Conservation (phyloP, 805 yeast genomes). For the Saccharomycopsis malanga region DNA sequence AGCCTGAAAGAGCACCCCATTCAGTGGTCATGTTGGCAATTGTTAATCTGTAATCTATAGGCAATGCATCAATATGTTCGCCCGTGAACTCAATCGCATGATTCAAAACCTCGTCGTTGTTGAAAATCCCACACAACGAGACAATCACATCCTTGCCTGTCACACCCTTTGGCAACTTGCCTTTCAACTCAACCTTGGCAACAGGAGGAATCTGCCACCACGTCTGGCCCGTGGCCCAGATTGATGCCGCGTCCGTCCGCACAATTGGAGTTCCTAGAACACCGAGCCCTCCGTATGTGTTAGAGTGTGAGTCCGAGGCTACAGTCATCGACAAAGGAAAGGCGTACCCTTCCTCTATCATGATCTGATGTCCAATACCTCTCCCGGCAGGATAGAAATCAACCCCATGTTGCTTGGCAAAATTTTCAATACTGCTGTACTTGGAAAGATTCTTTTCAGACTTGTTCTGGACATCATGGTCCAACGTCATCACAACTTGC, state of each 20-base stretch:
- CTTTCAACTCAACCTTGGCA: conserved; percentile 82
- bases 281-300: conserved; percentile 96
- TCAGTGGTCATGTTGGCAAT: conserved; percentile 98
- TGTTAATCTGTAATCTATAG: conserved; percentile 81
- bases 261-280: conserved; percentile 96
- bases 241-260: conserved; percentile 97
- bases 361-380: conserved; percentile 98
- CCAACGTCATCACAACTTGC: conserved; percentile 93
- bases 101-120: conserved; percentile 85
- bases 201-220: conserved; percentile 99
- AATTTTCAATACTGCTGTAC: conserved; percentile 80
- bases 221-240: conserved; percentile 99
- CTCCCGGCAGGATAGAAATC: conserved; percentile 98
- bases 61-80: conserved; percentile 58
- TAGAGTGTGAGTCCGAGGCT: conserved; percentile 96
- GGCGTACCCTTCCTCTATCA: conserved; percentile 98
- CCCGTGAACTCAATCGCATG: conserved; percentile 94
- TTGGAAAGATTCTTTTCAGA: conserved; percentile 81
- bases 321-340: conserved; percentile 90
- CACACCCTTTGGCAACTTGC: conserved; percentile 75
- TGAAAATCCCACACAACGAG: conserved; percentile 88
- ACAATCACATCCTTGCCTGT: conserved; percentile 97
- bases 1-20: conserved; percentile 97
- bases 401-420: conserved; percentile 84
- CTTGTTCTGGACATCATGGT: conserved; percentile 96